Evolutionary conservation across 257 asterid species (phyloP), one percentile per base, ranked within the genome.

Genomic region (Cynanchum wilfordii): DNA sequence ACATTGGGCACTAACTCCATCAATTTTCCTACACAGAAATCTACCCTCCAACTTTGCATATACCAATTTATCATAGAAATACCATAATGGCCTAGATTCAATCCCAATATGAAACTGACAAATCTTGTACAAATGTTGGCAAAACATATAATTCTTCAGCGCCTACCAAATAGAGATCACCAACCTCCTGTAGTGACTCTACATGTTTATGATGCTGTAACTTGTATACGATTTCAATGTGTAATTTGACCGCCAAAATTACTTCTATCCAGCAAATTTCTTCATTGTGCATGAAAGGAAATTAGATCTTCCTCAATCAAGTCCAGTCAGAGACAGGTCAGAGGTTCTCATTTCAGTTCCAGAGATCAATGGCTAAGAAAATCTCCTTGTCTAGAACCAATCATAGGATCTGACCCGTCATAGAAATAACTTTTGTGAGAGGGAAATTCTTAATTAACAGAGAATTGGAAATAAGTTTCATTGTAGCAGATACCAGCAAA

Each of bases 321-420:
- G 67, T 40, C 30, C 65, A 57, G 56, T 38, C 64, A 4, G 56
- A 10, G 22, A 51, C 44, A 49, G 45, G 62, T 50, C 33, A 69
- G 47, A 19, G 54, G 54, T 30, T 42, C 62, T 25, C 66, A 40
- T 50, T 54, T 20, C 54, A 51, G 29, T n/a, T 69, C 71, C 25
- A 56, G 57, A 70, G 2, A 59, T 58, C 62, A 72, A 71, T 59
- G 77, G 44, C 74, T 74, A 27, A 13, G 44, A 56, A 52, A 65
- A 45, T 58, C 74, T 65, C 77, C 58, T 74, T 30, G 47, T 49
- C 82, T 56, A 29, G 73, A 71, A 78, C 72, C 66, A 33, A 47
- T 69, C 50, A 70, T 57, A 7, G 79, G 74, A n/a, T 51, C 79
- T 54, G 27, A 70, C 27, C 59, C 64, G 25, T 54, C 59, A 73